Evolutionary conservation across 2,329 filamentous ascomycete species (phyloP), one percentile per base, ranked within the genome.

Genomic region (Xylariales sp.): DNA sequence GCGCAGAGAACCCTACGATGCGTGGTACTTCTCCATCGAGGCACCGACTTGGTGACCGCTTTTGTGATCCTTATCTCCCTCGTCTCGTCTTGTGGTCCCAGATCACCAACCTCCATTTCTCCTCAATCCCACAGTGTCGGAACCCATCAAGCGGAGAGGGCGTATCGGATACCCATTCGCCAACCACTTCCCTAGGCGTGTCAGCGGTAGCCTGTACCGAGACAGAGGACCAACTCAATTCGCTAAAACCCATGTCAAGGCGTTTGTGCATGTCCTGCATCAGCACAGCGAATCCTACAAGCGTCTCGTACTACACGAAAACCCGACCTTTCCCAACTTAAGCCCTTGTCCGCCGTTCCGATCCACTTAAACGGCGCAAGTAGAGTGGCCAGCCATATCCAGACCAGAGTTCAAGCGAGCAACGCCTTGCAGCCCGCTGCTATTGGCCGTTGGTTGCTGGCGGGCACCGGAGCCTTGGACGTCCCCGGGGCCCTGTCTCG

Each of bases 151-250:
- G n/a, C n/a, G 25, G 27, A 27, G 21, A 10, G 27, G 25, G 12
- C 21, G 36, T 22, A 16, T 16, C 31, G 36, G 18, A 8, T 39
- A 16, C 27, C 24, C 36, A 39, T 39, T 39, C 24, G 36, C 24
- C 19, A 16, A 19, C 14, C 16, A 12, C 11, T 19, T 39, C 36
- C 25, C 36, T 39, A 29, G 31, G 25, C 16, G 36, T 39, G 36
- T 39, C 36, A 31, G 27, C 36, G 25, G 25, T 29, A 28, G 36
- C 36, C 36, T 39, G 36, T 22, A 39, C 25, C 25, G 27, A 10
- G 14, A 31, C n/a, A 12, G 8, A 15, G 36, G 14, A n/a, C 25
- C 15, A 35, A 5, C 21, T 31, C 36, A 14, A 38, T 38, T 31
- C 25, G 36, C 36, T 20, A 20, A 8, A 19, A 27, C 6, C 35